A percentile compares a stretch with the other conserved stretches of the same genome.
These are phyloP conservation scores for Hibiscus tridactylites DNA, from an alignment of 345 rosid species.

Conservation along the genomic window DNA sequence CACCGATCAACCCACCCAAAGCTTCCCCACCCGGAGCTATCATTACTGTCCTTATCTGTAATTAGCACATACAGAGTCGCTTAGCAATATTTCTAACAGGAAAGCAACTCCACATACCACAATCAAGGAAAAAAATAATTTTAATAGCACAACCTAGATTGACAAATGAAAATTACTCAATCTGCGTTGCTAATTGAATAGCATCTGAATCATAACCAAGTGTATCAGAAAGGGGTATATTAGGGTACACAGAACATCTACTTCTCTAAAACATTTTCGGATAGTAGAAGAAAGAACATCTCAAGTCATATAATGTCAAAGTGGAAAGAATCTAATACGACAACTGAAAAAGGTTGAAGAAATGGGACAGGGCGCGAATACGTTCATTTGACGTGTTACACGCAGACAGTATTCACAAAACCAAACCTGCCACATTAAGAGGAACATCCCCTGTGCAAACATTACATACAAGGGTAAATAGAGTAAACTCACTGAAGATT, in stretches of 20 bases:
- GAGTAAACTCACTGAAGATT: constrained; percentile 2
- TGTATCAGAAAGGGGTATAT: not conserved
- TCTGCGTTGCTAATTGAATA: not conserved
- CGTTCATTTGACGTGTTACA: not conserved
- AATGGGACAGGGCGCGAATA: not conserved
- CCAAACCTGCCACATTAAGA: not conserved
- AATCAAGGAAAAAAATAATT: not conserved
- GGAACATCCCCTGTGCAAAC: not conserved
- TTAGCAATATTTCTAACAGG: not conserved
- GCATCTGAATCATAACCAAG: not conserved
- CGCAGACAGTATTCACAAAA: not conserved
- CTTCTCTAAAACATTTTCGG: not conserved
- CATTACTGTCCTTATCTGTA: constrained; percentile 75
- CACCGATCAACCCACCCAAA: constrained; percentile 70
- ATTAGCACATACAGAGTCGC: not conserved
- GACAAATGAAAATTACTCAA: not conserved
- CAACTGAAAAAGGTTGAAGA: not conserved
- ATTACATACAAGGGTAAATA: not conserved
- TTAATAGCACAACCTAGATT: not conserved
- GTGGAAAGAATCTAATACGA: not conserved
- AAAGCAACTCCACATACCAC: not conserved
- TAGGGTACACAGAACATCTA: not conserved
- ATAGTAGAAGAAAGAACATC: not conserved
- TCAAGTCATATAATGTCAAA: not conserved
- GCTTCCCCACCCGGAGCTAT: constrained; percentile 95